Percentiles rank a stretch among this genome's conserved stretches.
Evolutionary conservation across 768 basidiomycete genomes (phyloP).

Genomic region (Tulasnella sp.): DNA sequence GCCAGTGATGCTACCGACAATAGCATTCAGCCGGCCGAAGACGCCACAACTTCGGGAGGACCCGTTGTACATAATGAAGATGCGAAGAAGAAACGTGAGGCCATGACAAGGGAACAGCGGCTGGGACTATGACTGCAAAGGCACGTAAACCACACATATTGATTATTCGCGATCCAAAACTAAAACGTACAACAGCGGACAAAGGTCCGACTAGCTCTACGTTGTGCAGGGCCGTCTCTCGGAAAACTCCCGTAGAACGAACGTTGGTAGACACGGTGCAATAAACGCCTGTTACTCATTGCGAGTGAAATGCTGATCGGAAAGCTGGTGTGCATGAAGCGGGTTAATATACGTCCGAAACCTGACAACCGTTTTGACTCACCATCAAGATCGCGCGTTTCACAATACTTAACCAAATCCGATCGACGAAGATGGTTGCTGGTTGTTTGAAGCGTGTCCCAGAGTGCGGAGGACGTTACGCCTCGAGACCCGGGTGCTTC

Average conservation of each 20-base stretch:
- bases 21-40: constrained; percentile 14
- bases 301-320: constrained; percentile 30
- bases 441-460: constrained; percentile 85
- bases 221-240: neutral
- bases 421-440: constrained; percentile 78
- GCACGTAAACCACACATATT: constrained; percentile 17
- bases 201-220: neutral
- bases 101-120: constrained; percentile 45
- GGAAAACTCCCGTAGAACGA: neutral
- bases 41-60: constrained; percentile 21
- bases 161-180: neutral
- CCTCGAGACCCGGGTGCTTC: constrained; percentile 58
- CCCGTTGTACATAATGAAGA: constrained; percentile 45
- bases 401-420: constrained; percentile 77
- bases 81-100: constrained; percentile 46
- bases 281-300: neutral
- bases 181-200: neutral
- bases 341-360: neutral
- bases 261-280: neutral
- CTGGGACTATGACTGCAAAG: constrained; percentile 40
- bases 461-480: constrained; percentile 75
- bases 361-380: constrained; percentile 29
- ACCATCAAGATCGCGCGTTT: constrained; percentile 70
- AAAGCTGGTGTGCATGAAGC: constrained; percentile 29
- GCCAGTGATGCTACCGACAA: constrained; percentile 34